Evolutionary conservation across 345 rosid species (phyloP).

Genomic region (Acer campestre): DNA sequence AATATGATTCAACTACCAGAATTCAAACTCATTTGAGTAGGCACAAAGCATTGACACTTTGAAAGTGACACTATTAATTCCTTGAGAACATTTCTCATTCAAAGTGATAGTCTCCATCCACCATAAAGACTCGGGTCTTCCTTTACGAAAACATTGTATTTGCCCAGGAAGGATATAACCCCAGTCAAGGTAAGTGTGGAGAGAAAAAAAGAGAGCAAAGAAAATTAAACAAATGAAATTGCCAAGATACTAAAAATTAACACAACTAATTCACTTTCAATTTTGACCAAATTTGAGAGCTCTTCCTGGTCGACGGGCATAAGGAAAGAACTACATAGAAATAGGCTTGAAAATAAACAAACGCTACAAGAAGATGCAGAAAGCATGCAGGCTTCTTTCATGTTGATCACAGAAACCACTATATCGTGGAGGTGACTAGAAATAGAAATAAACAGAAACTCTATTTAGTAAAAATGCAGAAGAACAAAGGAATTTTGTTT

Average conservation of each 20-base stretch:
- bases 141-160: neutral
- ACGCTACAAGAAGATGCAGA: neutral
- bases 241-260: neutral
- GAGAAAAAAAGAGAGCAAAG: neutral
- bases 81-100: neutral
- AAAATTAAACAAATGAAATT: neutral
- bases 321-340: neutral
- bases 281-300: neutral
- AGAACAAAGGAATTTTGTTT: neutral
- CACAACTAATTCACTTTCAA: neutral
- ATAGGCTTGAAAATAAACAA: neutral
- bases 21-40: neutral
- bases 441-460: neutral
- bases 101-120: too few species aligned
- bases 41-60: neutral
- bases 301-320: neutral
- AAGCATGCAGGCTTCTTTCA: neutral
- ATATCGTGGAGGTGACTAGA: neutral
- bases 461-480: neutral
- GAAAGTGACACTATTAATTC: neutral
- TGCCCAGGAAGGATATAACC: neutral
- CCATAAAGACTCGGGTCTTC: neutral
- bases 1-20: neutral
- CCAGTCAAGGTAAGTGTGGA: neutral
- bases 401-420: neutral